Conservation (phyloP, 176 grass and related monocot species). For the Phoenix dactylifera region DNA sequence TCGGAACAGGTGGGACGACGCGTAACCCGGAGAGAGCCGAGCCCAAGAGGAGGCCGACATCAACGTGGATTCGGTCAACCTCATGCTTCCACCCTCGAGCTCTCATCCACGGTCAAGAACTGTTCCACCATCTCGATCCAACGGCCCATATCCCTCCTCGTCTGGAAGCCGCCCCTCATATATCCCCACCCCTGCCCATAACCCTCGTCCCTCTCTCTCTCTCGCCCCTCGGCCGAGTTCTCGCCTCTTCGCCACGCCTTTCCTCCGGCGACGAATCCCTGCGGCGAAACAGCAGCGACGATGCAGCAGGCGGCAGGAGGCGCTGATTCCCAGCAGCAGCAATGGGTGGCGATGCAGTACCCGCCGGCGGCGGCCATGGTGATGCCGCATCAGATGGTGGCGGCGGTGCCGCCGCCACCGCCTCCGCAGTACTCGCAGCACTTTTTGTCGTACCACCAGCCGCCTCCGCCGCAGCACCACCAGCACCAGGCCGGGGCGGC, state of each 20-base stretch:
- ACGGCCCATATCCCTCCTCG: too few species aligned
- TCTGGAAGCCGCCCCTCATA: too few species aligned
- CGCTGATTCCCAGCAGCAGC: slow-evolving; percentile 41
- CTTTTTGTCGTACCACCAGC: slow-evolving; percentile 67
- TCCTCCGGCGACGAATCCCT: not conserved
- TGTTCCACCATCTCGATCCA: too few species aligned
- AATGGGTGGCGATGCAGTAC: slow-evolving; percentile 56
- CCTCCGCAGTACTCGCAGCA: slow-evolving; percentile 74
- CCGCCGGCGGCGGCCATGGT: slow-evolving; percentile 54
- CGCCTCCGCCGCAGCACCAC: slow-evolving; percentile 22
- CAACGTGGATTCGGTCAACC: too few species aligned
- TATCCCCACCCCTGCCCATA: too few species aligned
- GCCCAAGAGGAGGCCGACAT: too few species aligned
- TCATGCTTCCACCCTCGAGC: too few species aligned
- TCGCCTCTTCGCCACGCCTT: slow-evolving; percentile 5
- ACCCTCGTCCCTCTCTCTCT: slow-evolving; percentile 10
- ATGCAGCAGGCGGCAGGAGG: slow-evolving; percentile 62
- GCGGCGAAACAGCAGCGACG: slow-evolving; percentile 1
- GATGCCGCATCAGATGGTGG: slow-evolving; percentile 74
- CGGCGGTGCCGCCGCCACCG: slow-evolving; percentile 23
- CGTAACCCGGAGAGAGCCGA: too few species aligned
- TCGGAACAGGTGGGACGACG: too few species aligned
- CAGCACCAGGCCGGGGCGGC: slow-evolving; percentile 16
- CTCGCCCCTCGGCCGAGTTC: slow-evolving; percentile 14
- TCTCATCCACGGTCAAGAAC: too few species aligned